Base-by-base conservation (phyloP, 331 rosid genomes). In the Acacia pycnantha region DNA sequence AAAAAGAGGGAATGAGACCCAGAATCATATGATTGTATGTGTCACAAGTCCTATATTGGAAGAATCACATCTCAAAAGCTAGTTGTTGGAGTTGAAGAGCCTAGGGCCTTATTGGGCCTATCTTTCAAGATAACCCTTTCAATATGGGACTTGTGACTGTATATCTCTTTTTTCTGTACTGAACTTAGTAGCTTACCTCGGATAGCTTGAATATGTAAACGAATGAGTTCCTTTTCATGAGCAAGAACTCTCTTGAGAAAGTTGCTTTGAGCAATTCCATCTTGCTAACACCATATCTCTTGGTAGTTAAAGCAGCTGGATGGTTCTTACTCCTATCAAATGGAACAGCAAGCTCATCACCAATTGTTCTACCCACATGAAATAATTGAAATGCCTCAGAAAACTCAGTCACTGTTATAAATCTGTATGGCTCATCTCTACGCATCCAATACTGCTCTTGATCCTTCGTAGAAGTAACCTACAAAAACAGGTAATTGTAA, bases 391-490 rank as follows among this genome's bases (percentile, higher is more conserved):
- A 94, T 53, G 76, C 78, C 65, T 61, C 77, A 0, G 92, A 86
- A 8, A 92, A 92, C 80, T 94, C 94, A 1, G 75, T 27, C 1
- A 90, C 97, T 19, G 97, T 59, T 27, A 92, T 15, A 83, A 80
- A 91, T 12, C 87, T 84, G 78, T 94, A 92, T 31, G 91, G 88
- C 54, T 86, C 77, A 12, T 77, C 84, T 66, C 80, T 79, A 35
- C 80, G 86, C 6, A 73, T 73, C 97, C 98, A 92, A 35, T 94
- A 92, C 71, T 94, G 98, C 82, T 90, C 89, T 81, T 94, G 98
- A 86, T 94, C 97, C 78, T 92, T 92, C 68, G 33, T 89, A 8
- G 98, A 94, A n/a, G 97, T 94, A 67, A 94, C 95, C 98, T 94
- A 83, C 9, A 50, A 24, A 29, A 70, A 24, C 3, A 48, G 24